Evolutionary conservation across 805 yeast species (phyloP).

Genomic region (Saccharomycopsis selenospora): DNA sequence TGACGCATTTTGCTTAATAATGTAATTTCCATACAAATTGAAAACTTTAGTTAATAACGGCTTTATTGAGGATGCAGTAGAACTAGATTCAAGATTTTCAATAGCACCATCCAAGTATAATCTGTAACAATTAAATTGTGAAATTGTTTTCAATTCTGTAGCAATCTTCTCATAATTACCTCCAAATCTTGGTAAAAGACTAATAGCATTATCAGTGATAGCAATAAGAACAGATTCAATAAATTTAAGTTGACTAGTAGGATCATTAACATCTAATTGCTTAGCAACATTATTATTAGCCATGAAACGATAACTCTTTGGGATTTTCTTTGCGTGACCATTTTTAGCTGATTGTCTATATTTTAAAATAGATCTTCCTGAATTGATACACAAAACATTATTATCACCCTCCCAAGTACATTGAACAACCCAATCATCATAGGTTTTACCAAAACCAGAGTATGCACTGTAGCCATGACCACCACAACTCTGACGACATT

Average conservation of each 20-base stretch:
- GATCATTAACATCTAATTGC: constrained; percentile 25
- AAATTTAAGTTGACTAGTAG: constrained; percentile 32
- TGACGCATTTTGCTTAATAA: constrained; percentile 65
- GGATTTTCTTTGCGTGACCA: constrained; percentile 28
- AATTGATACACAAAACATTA: constrained; percentile 73
- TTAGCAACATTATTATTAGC: constrained; percentile 21
- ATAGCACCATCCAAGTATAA: constrained; percentile 37
- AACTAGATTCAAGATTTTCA: constrained; percentile 32
- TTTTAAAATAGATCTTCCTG: constrained; percentile 63
- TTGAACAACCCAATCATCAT: constrained; percentile 93
- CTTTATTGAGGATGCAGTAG: constrained; percentile 32
- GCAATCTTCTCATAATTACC: constrained; percentile 42
- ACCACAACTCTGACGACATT: constrained; percentile 90
- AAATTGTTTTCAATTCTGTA: constrained; percentile 37
- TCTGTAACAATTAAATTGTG: constrained; percentile 46
- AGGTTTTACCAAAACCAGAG: constrained; percentile 83
- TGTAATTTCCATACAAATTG: constrained; percentile 54
- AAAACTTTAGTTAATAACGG: constrained; percentile 48
- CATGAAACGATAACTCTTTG: constrained; percentile 28
- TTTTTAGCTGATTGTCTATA: constrained; percentile 33
- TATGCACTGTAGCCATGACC: constrained; percentile 96
- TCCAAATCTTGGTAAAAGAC: constrained; percentile 29
- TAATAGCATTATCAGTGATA: constrained; percentile 25
- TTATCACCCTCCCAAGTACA: constrained; percentile 99
- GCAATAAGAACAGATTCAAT: constrained; percentile 33